Evolutionary conservation across 2,329 filamentous ascomycete species (phyloP), one percentile per base, ranked within the genome.

Genomic region (Chaetomiaceae sp.): DNA sequence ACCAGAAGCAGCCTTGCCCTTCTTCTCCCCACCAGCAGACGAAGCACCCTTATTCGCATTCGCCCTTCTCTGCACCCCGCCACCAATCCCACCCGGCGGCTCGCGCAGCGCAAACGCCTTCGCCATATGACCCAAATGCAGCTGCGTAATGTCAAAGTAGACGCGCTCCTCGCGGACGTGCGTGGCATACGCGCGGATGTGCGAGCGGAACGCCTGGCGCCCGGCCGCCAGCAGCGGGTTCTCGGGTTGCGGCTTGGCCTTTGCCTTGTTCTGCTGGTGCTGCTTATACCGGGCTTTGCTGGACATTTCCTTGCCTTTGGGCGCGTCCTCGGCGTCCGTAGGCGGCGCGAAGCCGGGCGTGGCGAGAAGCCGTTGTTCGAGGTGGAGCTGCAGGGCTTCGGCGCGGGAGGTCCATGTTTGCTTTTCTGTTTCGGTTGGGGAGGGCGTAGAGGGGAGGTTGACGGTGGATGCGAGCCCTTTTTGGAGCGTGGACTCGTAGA

Each of bases 31-130:
- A 51, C 13, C 51, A 53, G 20, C 44, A 48, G 51, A 37, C 41
- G 50, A 30, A 21, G 45, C 72, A n/a, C n/a, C n/a, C n/a, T n/a
- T n/a, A n/a, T n/a, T n/a, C 54, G 63, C 63, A 47, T 66, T 65
- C 17, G 69, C 70, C 68, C 61, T 71, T 63, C 68, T 73, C 65
- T 76, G 58, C 69, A 79, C 66, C 9, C 78, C 77, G 2, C 74
- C 75, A 30, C 83, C 83, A 48, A 99, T 95, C 44, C 87, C 86
- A 5, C 87, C 86, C 0, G 93, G 93, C 27, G 89, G 83, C 67
- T 99, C 93, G 57, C 95, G 79, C 58, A 99, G 72, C 2, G 85
- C 93, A 65, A 95, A 99, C 21, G 87, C 89, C 74, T 99, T 99
- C 7, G 92, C 92, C 58, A 93, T 74, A 73, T 99, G 93, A 3